Base-by-base conservation (phyloP, 2,329 filamentous ascomycete genomes). In the Pezicula carpinea region DNA sequence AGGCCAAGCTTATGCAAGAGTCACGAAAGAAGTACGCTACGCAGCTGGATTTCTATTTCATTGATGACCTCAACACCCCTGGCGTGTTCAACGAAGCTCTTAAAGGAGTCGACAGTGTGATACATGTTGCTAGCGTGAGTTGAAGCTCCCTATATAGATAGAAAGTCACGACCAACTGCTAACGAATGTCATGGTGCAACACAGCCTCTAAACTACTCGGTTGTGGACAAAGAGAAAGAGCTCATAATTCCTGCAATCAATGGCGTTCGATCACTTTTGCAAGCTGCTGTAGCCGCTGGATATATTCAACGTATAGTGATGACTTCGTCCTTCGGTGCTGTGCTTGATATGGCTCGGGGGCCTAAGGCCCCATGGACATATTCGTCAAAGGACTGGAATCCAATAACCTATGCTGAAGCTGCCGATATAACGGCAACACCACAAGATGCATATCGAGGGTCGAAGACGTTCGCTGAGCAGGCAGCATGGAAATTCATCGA, bases 391-490 rank as follows among this genome's bases (percentile, higher is more conserved):
- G 73, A 77, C 57, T 79, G 75, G 75, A 76, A 76, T 54, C 73
- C 73, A 0, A 68, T 78, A 31, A 78, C 73, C 2, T 57, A 61
- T 10, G 68, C 76, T 43, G 64, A 77, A 50, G 75, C 74, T 0
- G 49, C 67, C 1, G 60, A 69, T 47, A 69, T 70, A 52, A 63
- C 70, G 74, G 44, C 50, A 17, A 48, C 29, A 2, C 33, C 59
- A 46, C 58, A 58, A 2, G 40, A 53, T 13, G 55, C 53, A 10
- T 57, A 57, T 61, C 63, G 72, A 38, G 52, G 44, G 14, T 50
- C 41, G 56, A 84, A 86, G 69, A 76, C 74, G 2, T 83, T 88
- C 51, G 82, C 80, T 2, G 83, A 87, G 59, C 75, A 73, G 47
- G 77, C 80, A 2, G 79, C 80, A 7, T 87, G 82, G 83, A 69